phyloP scores from a whole-genome alignment of 768 basidiomycete genomes.

The Flagelloscypha sp. region DNA sequence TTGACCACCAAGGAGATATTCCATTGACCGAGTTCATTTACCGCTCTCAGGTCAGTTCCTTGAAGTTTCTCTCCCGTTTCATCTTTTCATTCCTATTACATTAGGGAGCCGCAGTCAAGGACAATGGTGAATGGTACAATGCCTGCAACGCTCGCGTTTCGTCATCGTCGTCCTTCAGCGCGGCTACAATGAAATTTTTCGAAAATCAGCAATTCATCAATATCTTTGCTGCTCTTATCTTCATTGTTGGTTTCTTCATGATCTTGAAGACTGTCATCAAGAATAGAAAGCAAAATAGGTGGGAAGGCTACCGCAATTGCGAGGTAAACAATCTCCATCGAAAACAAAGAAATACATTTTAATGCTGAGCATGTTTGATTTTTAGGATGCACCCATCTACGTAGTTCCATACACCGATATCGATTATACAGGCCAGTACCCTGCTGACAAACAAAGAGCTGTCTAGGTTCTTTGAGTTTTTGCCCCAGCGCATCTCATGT shows the following conservation, averaged over 20 bases:
- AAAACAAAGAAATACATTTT: too few species aligned
- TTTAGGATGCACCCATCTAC: too few species aligned
- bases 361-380: too few species aligned
- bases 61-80: background rate
- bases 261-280: slow-evolving; percentile 28
- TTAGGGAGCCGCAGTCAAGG: slow-evolving; percentile 44
- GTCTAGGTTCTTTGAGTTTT: too few species aligned
- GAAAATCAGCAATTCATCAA: slow-evolving; percentile 26
- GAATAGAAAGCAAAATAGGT: too few species aligned
- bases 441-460: too few species aligned
- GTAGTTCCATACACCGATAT: too few species aligned
- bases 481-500: too few species aligned
- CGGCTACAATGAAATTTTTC: slow-evolving; percentile 14
- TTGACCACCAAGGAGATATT: slow-evolving; percentile 68
- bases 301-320: too few species aligned
- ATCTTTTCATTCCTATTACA: background rate
- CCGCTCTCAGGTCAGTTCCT: slow-evolving; percentile 54
- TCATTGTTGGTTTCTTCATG: slow-evolving; percentile 30
- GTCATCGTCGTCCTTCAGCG: slow-evolving; percentile 15
- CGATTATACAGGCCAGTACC: too few species aligned
- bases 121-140: slow-evolving; percentile 47
- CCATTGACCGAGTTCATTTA: slow-evolving; percentile 82
- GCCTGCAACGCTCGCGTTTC: slow-evolving; percentile 28
- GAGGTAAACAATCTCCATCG: too few species aligned
- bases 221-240: slow-evolving; percentile 29